Conservation (phyloP, 495 filamentous ascomycete genomes). For the Hypoxylon intermedium region DNA sequence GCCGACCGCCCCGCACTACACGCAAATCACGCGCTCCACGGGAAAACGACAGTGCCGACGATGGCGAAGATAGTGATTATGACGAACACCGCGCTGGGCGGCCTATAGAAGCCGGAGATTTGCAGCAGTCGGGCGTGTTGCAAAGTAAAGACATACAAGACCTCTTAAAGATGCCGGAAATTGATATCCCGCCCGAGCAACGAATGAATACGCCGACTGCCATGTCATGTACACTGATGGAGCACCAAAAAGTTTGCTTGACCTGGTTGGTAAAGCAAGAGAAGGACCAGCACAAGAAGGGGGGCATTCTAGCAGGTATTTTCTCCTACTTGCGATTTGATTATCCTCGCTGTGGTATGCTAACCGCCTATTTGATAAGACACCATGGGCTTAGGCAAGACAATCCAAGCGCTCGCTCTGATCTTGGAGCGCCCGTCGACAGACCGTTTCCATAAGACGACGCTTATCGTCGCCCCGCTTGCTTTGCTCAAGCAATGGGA, state of each 20-base stretch:
- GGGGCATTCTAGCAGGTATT: constrained; percentile 74
- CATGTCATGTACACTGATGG: constrained; percentile 71
- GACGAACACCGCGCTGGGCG: not conserved
- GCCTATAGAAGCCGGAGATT: not conserved
- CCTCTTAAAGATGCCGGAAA: constrained; percentile 33
- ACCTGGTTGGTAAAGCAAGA: constrained; percentile 84
- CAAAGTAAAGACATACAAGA: constrained; percentile 26
- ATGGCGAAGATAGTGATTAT: not conserved
- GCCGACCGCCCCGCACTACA: no score
- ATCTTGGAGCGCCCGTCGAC: constrained; percentile 74
- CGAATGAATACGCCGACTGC: constrained; percentile 62
- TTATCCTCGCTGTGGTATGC: not conserved
- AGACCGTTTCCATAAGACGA: constrained; percentile 67
- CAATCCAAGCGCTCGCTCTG: constrained; percentile 84
- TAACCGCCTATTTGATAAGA: constrained; percentile 50
- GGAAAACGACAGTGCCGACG: not conserved
- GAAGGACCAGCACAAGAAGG: constrained; percentile 69
- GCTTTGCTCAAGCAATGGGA: constrained; percentile 91
- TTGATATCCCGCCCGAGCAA: constrained; percentile 33
- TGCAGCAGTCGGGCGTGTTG: no score
- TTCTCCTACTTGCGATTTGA: constrained; percentile 1
- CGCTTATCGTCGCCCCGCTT: constrained; percentile 86
- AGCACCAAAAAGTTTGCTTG: constrained; percentile 83
- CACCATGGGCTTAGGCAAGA: constrained; percentile 97
- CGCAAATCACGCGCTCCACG: not conserved